Evolutionary conservation across 2,329 filamentous ascomycete genomes (phyloP), one percentile per base, ranked within the genome.

Genomic region (Pyricularia sp.): DNA sequence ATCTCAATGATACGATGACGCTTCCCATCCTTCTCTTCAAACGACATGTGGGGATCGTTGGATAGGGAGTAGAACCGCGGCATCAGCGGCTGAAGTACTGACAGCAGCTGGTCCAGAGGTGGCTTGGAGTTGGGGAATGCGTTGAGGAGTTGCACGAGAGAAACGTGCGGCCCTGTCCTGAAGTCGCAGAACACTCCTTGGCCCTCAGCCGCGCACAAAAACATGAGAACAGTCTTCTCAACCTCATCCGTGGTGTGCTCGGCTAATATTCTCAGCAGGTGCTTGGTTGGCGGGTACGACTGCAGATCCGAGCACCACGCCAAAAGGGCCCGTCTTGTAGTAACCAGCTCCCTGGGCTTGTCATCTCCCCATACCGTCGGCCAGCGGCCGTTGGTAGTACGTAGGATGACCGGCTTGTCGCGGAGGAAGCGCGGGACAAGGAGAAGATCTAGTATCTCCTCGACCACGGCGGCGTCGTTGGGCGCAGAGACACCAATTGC

Each of bases 331-430:
- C 94, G 87, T 65, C 94, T 89, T 0, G 94, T 98, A 3, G 94
- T 97, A 69, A 94, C 83, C n/a, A 99, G 83, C 77, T 95, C 90
- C 69, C 95, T 88, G 7, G 94, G 80, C 78, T 92, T 81, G 25
- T 98, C 94, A 2, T 97, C 92, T 61, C 94, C 95, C 95, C 95
- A 99, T 66, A 99, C 96, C 0, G 95, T 99, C 4, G 95, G 95
- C 94, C 94, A 99, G 66, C 95, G 87, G 42, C 94, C 94, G 70
- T 85, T 87, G 50, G 85, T 88, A 0, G 95, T 98, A 77, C 89
- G 89, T 73, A 98, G 81, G 23, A 91, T 82, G 23, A 97, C 86
- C 17, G 91, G 90, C 83, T 92, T 95, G 80, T 97, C 92, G 33
- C 95, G 90, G 70, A 95, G 84, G 76, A 90, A 92, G 55, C 88